Conservation (phyloP, 1,284 basidiomycete species). For the Ustilago tritici region DNA sequence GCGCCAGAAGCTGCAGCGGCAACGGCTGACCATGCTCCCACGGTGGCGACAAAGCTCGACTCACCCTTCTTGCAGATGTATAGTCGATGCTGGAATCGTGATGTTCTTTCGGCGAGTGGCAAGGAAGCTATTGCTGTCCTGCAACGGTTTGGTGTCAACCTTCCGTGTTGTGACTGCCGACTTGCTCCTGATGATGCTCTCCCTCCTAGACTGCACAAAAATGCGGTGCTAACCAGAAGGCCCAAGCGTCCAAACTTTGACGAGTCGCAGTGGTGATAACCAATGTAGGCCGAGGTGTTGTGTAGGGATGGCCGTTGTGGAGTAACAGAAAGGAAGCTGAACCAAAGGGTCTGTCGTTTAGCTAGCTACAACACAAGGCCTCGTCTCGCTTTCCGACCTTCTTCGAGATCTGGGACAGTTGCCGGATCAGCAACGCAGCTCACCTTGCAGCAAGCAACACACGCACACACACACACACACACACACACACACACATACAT, state of each 20-base stretch:
- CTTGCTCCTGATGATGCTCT: background rate
- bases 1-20: background rate
- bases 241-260: background rate
- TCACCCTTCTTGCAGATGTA: background rate
- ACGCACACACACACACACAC: slow-evolving; percentile 9
- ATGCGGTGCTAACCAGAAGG: background rate
- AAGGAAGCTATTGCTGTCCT: background rate
- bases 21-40: background rate
- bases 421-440: slow-evolving; percentile 39
- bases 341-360: slow-evolving; percentile 6
- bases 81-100: background rate
- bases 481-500: slow-evolving; percentile 10
- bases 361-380: background rate
- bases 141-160: background rate
- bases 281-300: slow-evolving; percentile 14
- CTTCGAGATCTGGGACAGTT: slow-evolving; percentile 37
- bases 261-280: slow-evolving; percentile 9
- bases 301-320: slow-evolving; percentile 6
- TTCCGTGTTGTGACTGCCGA: too few species aligned
- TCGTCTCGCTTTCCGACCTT: slow-evolving; percentile 4
- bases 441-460: slow-evolving; percentile 19
- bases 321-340: slow-evolving; percentile 1
- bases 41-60: background rate
- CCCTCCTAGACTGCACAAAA: background rate
- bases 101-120: background rate